Evolutionary conservation across 495 filamentous ascomycete species (phyloP).

Genomic region (Podospora australis): DNA sequence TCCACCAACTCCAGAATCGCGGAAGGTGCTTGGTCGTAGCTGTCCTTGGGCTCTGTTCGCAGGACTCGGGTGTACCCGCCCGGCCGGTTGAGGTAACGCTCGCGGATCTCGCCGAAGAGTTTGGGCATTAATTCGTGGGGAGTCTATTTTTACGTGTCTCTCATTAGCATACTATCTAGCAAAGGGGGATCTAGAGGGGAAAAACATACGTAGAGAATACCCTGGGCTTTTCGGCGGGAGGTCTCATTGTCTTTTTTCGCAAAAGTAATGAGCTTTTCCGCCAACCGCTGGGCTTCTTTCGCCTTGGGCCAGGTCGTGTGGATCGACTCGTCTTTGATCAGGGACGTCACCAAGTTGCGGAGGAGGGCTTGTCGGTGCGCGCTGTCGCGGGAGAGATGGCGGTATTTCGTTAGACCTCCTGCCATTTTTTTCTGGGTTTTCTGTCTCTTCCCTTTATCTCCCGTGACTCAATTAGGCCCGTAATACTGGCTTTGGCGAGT

Average conservation of each 20-base stretch:
- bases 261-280: slow-evolving; percentile 88
- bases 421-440: slow-evolving; percentile 58
- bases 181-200: too few species aligned
- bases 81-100: slow-evolving; percentile 71
- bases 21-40: slow-evolving; percentile 70
- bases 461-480: too few species aligned
- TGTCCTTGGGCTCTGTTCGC: slow-evolving; percentile 73
- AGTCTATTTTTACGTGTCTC: slow-evolving; percentile 27
- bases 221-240: slow-evolving; percentile 55
- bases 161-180: too few species aligned
- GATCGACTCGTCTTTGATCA: slow-evolving; percentile 87
- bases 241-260: slow-evolving; percentile 86
- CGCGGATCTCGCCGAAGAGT: slow-evolving; percentile 74
- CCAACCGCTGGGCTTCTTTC: slow-evolving; percentile 89
- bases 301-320: slow-evolving; percentile 93
- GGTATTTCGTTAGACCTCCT: slow-evolving; percentile 76
- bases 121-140: slow-evolving; percentile 70
- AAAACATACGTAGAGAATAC: slow-evolving; percentile 73
- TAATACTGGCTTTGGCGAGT: too few species aligned
- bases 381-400: slow-evolving; percentile 74
- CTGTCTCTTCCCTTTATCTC: too few species aligned
- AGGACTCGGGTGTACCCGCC: slow-evolving; percentile 95
- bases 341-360: slow-evolving; percentile 92
- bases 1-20: slow-evolving; percentile 97
- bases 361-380: slow-evolving; percentile 88